These are phyloP conservation scores for Helianthus tuberosus DNA, from an alignment of 129 eudicot species.

Conservation along the genomic window DNA sequence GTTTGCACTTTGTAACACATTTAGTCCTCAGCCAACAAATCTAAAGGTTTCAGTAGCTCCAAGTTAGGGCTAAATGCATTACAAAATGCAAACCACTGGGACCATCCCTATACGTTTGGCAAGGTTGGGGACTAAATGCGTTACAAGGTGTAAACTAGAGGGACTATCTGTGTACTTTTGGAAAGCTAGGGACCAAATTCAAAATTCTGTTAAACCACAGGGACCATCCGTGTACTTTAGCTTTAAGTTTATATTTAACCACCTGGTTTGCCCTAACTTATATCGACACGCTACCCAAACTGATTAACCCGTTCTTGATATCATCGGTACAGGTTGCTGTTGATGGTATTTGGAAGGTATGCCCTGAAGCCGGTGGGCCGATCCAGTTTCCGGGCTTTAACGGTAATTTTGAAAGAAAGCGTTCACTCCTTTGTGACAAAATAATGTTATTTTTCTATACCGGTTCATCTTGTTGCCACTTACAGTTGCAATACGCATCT, in stretches of 20 bases:
- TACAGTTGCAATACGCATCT: background rate
- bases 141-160: too few relatives aligned
- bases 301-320: background rate
- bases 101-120: too few relatives aligned
- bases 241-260: constrained; percentile 1
- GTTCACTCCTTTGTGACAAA: background rate
- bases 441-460: background rate
- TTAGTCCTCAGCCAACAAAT: too few relatives aligned
- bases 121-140: too few relatives aligned
- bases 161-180: too few relatives aligned
- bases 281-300: background rate
- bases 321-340: constrained; percentile 72
- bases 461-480: background rate
- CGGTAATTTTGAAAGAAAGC: constrained; percentile 43
- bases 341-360: constrained; percentile 83
- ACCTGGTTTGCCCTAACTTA: background rate
- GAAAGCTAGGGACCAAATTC: too few relatives aligned
- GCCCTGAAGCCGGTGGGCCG: constrained; percentile 90
- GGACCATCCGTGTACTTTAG: background rate
- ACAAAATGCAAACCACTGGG: too few relatives aligned
- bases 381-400: constrained; percentile 88
- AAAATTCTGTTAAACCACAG: too few relatives aligned
- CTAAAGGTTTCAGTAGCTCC: too few relatives aligned
- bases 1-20: too few relatives aligned
- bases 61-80: too few relatives aligned